Evolutionary conservation across 768 basidiomycete genomes (phyloP), one percentile per base, ranked within the genome.

Genomic region (Rhizopogon vinicolor): DNA sequence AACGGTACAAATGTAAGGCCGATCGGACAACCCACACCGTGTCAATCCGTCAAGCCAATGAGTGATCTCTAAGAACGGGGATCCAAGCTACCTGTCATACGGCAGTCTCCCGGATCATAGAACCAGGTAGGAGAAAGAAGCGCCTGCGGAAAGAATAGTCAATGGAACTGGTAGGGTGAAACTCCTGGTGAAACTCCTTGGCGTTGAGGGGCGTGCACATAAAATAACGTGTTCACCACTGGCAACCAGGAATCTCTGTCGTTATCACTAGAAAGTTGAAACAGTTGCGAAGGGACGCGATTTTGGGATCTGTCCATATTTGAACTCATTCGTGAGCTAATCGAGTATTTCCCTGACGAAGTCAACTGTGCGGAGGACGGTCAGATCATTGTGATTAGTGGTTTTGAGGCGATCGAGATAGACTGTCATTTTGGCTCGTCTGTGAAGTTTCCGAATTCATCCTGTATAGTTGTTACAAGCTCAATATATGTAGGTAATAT

Each of bases 401-500:
- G n/a, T 13, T 48, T 19, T 48, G 18, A 41, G 18, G 41, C 9
- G 3, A 1, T 41, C 41, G 18, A 41, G 18, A 19, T 10, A 9
- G 46, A 39, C 7, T 7, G 13, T 35, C 46, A 35, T 48, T 22
- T 16, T 37, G 35, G 19, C 3, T 19, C 22, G 48, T 16, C 35
- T 37, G 48, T 19, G 19, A 49, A 49, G 35, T 37, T 37, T 19
- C 48, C 35, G 48, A 49, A 37, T 49, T 22, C 39, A 49, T 49
- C 35, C 25, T 48, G 46, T 55, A 58, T 35, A 54, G 37, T 22
- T 44, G 59, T 44, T 56, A 51, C 51, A 49, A 31, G 51, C 13
- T 54, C 54, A 57, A 68, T 58, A 61, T 63, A 67, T 63, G 58
- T 55, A 57, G 53, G 68, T 63, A 68, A 65, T 71, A 71, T 58